Conservation (phyloP, 805 yeast genomes). For the Tetrapisispora phaffii region DNA sequence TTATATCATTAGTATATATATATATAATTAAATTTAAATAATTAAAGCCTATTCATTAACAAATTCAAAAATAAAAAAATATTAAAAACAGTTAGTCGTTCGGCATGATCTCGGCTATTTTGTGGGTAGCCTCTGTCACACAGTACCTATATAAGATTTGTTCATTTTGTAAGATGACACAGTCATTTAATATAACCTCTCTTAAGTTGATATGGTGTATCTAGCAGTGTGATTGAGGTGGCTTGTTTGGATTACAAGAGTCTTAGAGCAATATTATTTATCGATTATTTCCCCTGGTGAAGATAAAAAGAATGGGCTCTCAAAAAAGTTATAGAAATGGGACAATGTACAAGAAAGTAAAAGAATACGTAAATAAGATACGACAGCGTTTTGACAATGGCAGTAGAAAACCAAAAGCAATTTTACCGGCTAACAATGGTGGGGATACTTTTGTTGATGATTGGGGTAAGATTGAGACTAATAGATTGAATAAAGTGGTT, state of each 20-base stretch:
- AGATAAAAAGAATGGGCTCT: not conserved
- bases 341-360: not conserved
- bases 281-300: no score
- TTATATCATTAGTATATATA: no score
- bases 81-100: not conserved
- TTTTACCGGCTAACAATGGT: not conserved
- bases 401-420: not conserved
- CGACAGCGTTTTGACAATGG: not conserved
- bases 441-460: not conserved
- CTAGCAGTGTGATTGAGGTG: not conserved
- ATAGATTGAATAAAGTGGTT: not conserved
- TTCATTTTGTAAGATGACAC: not conserved
- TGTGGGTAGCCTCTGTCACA: not conserved
- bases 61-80: no score
- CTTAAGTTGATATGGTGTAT: no score
- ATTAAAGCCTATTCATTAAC: not conserved
- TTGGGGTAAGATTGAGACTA: not conserved
- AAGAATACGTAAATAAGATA: not conserved
- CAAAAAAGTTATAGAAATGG: not conserved
- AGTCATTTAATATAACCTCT: no score
- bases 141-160: not conserved
- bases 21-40: not conserved
- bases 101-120: conserved; percentile 1
- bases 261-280: not conserved
- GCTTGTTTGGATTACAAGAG: no score